Evolutionary conservation across 495 filamentous ascomycete species (phyloP), one percentile per base, ranked within the genome.

Genomic region (Mycothermus thermophilus): DNA sequence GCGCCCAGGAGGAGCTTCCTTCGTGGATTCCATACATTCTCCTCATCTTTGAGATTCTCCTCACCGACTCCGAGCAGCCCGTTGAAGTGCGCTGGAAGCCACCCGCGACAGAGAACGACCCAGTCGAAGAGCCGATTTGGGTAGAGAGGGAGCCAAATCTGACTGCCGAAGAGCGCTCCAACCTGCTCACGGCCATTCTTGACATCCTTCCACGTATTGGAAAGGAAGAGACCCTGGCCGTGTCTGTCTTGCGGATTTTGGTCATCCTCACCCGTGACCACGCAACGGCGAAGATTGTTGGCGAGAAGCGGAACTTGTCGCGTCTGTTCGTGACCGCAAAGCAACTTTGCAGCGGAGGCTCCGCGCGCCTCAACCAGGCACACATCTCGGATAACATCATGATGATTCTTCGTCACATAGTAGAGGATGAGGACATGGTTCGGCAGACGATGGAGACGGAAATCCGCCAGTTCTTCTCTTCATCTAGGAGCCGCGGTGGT

Each of bases 1-100:
- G 77, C 34, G 58, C 72, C 14, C 56, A 66, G 6, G 81, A 92
- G 26, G 78, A 90, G 37, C 60, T 80, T 22, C 74, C 87, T 21
- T 83, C 87, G 8, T 99, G 90, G 90, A 75, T 96, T 46, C 80
- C 84, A 22, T 83, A 86, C 44, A 74, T 96, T 8, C 66, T 96
- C 15, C 75, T 96, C 11, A 76, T 95, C 19, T 69, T 94, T 14
- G 92, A 99, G 60, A 84, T 80, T 36, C 62, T 99, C 25, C 67
- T 99, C 3, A 74, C 81, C 27, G 82, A 95, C 47, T 88, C 93
- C 51, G 72, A 79, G 37, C 79, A 87, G 44, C 86, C 85, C 2
- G 63, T 63, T 10, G 71, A 83, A 42, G 77, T 85, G 33, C 63
- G 63, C 32, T 95, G 84, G 80, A 74, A 64, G 10, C 43, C 64